Percentiles rank a stretch among this genome's conserved stretches.
Conservation (phyloP, 768 basidiomycete genomes). For the Coprinopsis strossmayeri region DNA sequence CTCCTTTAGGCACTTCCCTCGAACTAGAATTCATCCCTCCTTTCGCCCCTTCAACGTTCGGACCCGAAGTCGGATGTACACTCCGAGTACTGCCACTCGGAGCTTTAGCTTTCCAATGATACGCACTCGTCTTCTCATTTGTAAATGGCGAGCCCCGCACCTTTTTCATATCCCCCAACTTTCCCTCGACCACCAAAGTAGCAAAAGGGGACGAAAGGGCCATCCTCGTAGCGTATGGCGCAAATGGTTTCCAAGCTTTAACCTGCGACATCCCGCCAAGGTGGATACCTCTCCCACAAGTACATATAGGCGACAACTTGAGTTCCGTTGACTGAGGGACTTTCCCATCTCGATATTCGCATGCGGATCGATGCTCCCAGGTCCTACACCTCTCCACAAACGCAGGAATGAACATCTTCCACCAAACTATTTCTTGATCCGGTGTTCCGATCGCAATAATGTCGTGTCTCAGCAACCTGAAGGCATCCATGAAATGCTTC, state of each 20-base stretch:
- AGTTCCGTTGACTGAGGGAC: constrained; percentile 33
- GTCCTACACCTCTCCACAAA: constrained; percentile 46
- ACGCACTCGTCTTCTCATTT: too few species aligned
- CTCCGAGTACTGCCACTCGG: too few species aligned
- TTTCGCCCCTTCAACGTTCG: too few species aligned
- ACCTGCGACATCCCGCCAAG: constrained; percentile 17
- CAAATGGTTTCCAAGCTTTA: constrained; percentile 30
- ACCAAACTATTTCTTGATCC: constrained; percentile 31
- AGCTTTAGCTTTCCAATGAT: too few species aligned
- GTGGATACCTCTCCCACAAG: constrained; percentile 45
- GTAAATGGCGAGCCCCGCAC: too few species aligned
- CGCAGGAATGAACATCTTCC: constrained; percentile 45
- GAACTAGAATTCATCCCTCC: too few species aligned
- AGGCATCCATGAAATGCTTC: not conserved
- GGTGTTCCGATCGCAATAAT: constrained; percentile 15
- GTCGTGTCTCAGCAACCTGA: too few species aligned
- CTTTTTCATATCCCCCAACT: too few species aligned
- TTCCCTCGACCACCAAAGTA: constrained; percentile 37
- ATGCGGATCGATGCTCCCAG: constrained; percentile 40
- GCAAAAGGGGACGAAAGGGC: constrained; percentile 50
- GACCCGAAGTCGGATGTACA: too few species aligned
- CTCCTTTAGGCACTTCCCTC: too few species aligned
- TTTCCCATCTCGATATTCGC: constrained; percentile 34
- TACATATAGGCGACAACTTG: constrained; percentile 37
- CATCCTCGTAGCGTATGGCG: constrained; percentile 37